phyloP scores from a whole-genome alignment of 2,329 filamentous ascomycete genomes.

The Salinomyces thailandicus region DNA sequence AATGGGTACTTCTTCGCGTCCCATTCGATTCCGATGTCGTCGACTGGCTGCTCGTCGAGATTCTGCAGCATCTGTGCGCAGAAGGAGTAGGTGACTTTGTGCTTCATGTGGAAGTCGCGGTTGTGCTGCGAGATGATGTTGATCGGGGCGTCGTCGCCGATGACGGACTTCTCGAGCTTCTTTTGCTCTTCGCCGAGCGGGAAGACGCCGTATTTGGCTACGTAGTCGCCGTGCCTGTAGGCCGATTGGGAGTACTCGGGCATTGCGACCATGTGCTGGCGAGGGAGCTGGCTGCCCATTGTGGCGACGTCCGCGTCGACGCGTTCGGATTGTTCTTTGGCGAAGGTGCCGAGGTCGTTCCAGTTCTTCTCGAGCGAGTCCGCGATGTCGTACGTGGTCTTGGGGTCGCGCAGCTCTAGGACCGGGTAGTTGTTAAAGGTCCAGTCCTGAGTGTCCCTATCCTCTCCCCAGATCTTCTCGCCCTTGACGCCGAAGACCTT shows the following conservation, averaged over 20 bases:
- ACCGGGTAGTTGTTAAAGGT: slow-evolving; percentile 27
- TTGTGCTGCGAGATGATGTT: slow-evolving; percentile 25
- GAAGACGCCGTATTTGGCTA: slow-evolving; percentile 26
- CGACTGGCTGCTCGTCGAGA: slow-evolving; percentile 25
- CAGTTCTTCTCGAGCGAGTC: slow-evolving; percentile 27
- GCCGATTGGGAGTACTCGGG: slow-evolving; percentile 25
- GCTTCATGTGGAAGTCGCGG: slow-evolving; percentile 23
- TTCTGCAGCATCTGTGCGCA: slow-evolving; percentile 26
- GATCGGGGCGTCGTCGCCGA: slow-evolving; percentile 22
- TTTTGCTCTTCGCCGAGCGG: slow-evolving; percentile 21
- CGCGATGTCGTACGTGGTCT: slow-evolving; percentile 25
- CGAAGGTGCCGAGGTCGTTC: slow-evolving; percentile 23
- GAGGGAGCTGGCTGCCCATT: slow-evolving; percentile 18
- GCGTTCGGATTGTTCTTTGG: slow-evolving; percentile 19
- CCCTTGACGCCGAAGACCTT: slow-evolving; percentile 29
- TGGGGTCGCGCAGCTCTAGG: slow-evolving; percentile 21
- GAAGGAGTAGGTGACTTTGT: slow-evolving; percentile 27
- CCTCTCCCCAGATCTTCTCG: slow-evolving; percentile 27
- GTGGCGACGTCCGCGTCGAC: slow-evolving; percentile 24
- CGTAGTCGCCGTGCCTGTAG: slow-evolving; percentile 27
- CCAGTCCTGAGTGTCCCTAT: slow-evolving; percentile 27
- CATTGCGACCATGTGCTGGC: slow-evolving; percentile 28
- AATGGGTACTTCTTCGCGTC: slow-evolving; percentile 25
- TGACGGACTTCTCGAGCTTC: slow-evolving; percentile 17
- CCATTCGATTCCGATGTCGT: slow-evolving; percentile 26